Conservation (phyloP, 768 basidiomycete species). For the Collybia sp. region DNA sequence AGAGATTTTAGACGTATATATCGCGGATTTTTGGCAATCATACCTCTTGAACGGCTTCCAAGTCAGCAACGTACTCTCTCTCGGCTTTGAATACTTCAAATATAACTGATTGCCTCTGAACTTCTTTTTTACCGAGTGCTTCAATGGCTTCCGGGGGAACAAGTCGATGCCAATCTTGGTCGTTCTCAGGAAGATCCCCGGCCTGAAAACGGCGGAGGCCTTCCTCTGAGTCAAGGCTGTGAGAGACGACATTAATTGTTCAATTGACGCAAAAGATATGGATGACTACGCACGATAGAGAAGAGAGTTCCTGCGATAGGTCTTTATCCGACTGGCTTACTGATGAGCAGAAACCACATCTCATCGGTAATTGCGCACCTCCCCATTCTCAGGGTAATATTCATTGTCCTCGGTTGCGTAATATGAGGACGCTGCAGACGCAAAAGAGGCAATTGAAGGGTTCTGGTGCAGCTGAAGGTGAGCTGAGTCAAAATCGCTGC, state of each 20-base stretch:
- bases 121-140: constrained; percentile 70
- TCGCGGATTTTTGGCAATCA: constrained; percentile 5
- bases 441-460: constrained; percentile 29
- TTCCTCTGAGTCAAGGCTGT: constrained; percentile 60
- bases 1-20: constrained; percentile 1
- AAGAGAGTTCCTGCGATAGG: constrained; percentile 24
- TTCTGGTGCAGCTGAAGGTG: constrained; percentile 19
- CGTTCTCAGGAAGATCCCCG: constrained; percentile 56
- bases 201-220: constrained; percentile 63
- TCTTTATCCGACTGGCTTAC: constrained; percentile 11
- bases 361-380: constrained; percentile 19
- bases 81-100: constrained; percentile 92
- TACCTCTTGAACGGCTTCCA: constrained; percentile 68
- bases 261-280: constrained; percentile 4
- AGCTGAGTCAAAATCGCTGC: constrained; percentile 27
- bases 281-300: constrained; percentile 31
- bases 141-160: constrained; percentile 70
- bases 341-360: constrained; percentile 1
- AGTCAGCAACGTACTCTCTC: constrained; percentile 80
- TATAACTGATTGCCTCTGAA: constrained; percentile 79
- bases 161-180: constrained; percentile 81
- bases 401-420: constrained; percentile 31
- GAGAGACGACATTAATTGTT: constrained; percentile 13
- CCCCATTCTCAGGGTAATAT: constrained; percentile 23
- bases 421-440: constrained; percentile 28